Evolutionary conservation across 2,329 filamentous ascomycete genomes (phyloP).

Genomic region (Pseudocercospora crystallina): DNA sequence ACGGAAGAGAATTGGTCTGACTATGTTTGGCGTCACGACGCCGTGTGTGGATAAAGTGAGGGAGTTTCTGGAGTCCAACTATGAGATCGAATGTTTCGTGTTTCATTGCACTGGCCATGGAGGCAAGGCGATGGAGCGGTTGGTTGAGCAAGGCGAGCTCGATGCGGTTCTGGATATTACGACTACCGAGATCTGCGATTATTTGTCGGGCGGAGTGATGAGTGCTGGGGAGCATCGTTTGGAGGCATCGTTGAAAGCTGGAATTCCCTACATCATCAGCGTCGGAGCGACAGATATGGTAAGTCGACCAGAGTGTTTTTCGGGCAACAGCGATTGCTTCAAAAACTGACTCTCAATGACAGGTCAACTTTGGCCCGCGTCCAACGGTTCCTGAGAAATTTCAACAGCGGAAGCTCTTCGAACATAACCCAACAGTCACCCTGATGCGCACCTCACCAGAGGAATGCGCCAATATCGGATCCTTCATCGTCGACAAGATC

Average conservation of each 20-base stretch:
- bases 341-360: neutral
- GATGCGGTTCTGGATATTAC: conserved; percentile 71
- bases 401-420: conserved; percentile 52
- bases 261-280: conserved; percentile 58
- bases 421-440: conserved; percentile 67
- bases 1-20: conserved; percentile 59
- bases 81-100: conserved; percentile 59
- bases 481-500: conserved; percentile 58
- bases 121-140: conserved; percentile 66
- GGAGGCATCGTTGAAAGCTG: conserved; percentile 55
- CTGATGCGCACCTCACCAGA: conserved; percentile 62
- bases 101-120: conserved; percentile 72
- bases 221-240: conserved; percentile 59
- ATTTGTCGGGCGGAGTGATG: conserved; percentile 63
- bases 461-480: conserved; percentile 58
- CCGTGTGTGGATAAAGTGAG: conserved; percentile 61
- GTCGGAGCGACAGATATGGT: conserved; percentile 57
- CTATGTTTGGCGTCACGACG: conserved; percentile 75
- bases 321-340: neutral
- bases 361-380: conserved; percentile 60
- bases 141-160: conserved; percentile 58
- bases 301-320: neutral
- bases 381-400: conserved; percentile 58
- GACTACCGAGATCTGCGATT: conserved; percentile 67
- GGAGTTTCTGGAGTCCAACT: conserved; percentile 47